These are phyloP conservation scores for Tylopilus rubrobrunneus DNA, from an alignment of 768 basidiomycete genomes.

Conservation along the genomic window DNA sequence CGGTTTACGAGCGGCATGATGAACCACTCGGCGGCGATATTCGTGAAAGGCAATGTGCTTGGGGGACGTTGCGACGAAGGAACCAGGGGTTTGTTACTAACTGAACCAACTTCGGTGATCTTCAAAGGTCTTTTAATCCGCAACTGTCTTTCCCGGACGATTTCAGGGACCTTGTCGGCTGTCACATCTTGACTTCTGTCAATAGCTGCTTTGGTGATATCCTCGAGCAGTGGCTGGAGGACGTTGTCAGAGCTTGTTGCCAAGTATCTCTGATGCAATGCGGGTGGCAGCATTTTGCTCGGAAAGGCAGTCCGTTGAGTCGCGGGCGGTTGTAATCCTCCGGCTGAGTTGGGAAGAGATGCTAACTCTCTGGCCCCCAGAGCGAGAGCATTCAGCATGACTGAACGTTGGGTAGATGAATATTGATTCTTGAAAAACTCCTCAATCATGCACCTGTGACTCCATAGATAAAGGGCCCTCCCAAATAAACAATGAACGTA, in stretches of 20 bases:
- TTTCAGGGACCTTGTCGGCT: conserved; percentile 52
- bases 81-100: conserved; percentile 17
- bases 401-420: conserved; percentile 79
- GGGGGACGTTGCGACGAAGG: conserved; percentile 5
- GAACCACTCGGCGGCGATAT: conserved; percentile 84
- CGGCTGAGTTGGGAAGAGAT: conserved; percentile 34
- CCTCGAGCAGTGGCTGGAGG: conserved; percentile 57
- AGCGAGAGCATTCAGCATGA: conserved; percentile 82
- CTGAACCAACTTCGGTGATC: conserved; percentile 40
- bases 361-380: conserved; percentile 84
- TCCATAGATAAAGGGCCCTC: conserved; percentile 1
- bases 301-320: conserved; percentile 56
- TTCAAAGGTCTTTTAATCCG: conserved; percentile 51
- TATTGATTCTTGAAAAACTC: conserved; percentile 95
- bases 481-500: conserved; percentile 37
- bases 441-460: conserved; percentile 70
- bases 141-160: conserved; percentile 73
- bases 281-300: conserved; percentile 70
- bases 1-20: conserved; percentile 85
- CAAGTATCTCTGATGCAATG: conserved; percentile 68
- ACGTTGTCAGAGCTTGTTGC: conserved; percentile 36
- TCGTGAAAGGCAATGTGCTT: conserved; percentile 44
- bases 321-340: conserved; percentile 30
- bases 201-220: conserved; percentile 59
- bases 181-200: conserved; percentile 54